phyloP scores from a whole-genome alignment of 306 rosid species.

The Sindora glabra region DNA sequence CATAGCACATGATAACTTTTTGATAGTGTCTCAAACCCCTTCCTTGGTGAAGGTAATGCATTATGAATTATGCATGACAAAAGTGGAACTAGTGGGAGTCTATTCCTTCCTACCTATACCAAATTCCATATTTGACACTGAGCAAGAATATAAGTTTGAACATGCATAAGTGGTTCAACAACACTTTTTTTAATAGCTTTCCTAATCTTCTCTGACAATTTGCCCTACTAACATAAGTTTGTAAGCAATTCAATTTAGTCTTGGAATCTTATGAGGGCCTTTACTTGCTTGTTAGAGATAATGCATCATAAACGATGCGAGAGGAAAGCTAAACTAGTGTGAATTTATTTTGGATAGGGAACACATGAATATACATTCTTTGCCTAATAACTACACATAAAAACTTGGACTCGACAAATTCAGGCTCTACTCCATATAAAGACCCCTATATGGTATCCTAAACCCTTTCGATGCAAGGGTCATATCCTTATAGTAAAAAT shows the following conservation, averaged over 20 bases:
- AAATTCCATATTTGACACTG: slow-evolving; percentile 92
- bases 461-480: slow-evolving; percentile 88
- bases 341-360: slow-evolving; percentile 60
- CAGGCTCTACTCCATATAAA: slow-evolving; percentile 73
- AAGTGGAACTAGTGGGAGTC: slow-evolving; percentile 88
- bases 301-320: slow-evolving; percentile 56
- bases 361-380: slow-evolving; percentile 86
- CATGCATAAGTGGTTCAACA: slow-evolving; percentile 44
- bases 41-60: no score
- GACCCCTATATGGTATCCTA: slow-evolving; percentile 85
- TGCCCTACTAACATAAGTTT: slow-evolving; percentile 67
- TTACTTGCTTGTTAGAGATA: slow-evolving; percentile 80
- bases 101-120: slow-evolving; percentile 93
- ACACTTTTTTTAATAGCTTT: slow-evolving; percentile 53
- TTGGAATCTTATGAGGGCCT: slow-evolving; percentile 93
- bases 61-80: no score
- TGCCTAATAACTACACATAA: slow-evolving; percentile 90
- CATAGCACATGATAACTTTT: no score
- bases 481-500: slow-evolving; percentile 89
- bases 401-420: slow-evolving; percentile 82
- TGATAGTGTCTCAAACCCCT: no score
- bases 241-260: slow-evolving; percentile 71
- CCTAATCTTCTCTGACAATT: slow-evolving; percentile 63
- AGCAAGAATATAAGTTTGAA: slow-evolving; percentile 54
- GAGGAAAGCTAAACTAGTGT: slow-evolving; percentile 84